These are phyloP conservation scores for Arxiozyma bovina DNA, from an alignment of 1,139 yeast species.

Conservation along the genomic window DNA sequence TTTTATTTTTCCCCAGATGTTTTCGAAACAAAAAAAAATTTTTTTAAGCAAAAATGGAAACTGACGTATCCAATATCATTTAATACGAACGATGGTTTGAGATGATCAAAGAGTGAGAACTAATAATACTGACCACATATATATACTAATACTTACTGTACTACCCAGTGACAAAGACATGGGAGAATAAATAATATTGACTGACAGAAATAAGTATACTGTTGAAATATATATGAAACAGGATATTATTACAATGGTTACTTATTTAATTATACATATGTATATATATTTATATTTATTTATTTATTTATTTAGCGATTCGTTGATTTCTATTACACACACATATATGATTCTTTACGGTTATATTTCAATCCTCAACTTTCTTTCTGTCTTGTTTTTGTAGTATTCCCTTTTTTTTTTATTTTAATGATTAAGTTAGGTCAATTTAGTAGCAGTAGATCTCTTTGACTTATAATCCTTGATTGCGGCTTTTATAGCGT, in stretches of 20 bases:
- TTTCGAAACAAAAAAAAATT: too few relatives aligned
- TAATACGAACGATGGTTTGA: not conserved
- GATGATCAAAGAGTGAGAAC: too few relatives aligned
- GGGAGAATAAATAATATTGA: not conserved
- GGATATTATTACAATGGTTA: not conserved
- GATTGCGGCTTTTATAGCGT: constrained; percentile 94
- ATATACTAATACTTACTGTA: not conserved
- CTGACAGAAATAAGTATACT: not conserved
- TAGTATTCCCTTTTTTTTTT: too few relatives aligned
- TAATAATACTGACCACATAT: too few relatives aligned
- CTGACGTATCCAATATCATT: not conserved
- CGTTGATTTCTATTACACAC: too few relatives aligned
- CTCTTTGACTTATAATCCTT: constrained; percentile 82
- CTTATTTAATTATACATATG: not conserved
- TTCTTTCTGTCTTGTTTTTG: too few relatives aligned
- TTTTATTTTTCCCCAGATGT: too few relatives aligned
- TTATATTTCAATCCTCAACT: not conserved
- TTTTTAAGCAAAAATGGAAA: not conserved
- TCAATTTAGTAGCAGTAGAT: constrained; percentile 9
- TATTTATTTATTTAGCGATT: too few relatives aligned
- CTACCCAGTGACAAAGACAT: not conserved
- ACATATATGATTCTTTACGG: too few relatives aligned
- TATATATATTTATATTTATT: not conserved
- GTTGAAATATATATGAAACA: not conserved
- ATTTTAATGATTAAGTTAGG: constrained; percentile 1